phyloP scores from a whole-genome alignment of 257 asterid species.

The Primulina huaijiensis region DNA sequence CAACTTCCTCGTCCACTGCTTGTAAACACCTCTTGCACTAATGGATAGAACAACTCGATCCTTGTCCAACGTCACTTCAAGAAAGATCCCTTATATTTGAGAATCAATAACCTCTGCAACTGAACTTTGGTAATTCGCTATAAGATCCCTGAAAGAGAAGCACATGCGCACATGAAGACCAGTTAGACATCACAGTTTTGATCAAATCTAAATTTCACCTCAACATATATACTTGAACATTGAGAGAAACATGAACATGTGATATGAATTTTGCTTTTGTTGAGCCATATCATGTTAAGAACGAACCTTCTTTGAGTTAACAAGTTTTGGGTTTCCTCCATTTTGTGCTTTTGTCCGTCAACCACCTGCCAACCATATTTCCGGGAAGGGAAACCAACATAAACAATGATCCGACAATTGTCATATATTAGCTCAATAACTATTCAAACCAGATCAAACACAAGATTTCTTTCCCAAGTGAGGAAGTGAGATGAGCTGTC shows the following conservation, averaged over 20 bases:
- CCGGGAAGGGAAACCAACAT: not conserved
- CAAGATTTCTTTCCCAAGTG: not conserved
- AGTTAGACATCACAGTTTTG: not conserved
- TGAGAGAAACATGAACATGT: not conserved
- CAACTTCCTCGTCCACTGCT: not conserved
- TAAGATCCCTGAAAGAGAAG: constrained; percentile 61
- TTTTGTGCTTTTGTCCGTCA: constrained; percentile 69
- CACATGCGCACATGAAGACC: constrained; percentile 14
- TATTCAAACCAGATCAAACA: not conserved
- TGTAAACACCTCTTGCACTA: not conserved
- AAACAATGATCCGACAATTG: not conserved
- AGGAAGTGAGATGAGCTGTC: not conserved
- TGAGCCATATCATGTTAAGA: not conserved
- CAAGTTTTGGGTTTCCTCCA: constrained; percentile 57
- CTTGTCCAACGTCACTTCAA: not conserved
- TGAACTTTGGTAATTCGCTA: constrained; percentile 55
- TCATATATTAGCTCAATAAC: not conserved
- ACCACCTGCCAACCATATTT: constrained; percentile 49
- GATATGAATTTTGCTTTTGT: not conserved
- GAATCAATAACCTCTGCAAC: constrained; percentile 70
- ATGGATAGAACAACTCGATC: not conserved
- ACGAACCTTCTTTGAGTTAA: constrained; percentile 63
- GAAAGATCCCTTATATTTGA: constrained; percentile 35
- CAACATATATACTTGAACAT: too few species aligned
- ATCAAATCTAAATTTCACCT: not conserved